Percentiles rank a stretch among this genome's conserved stretches.
Evolutionary conservation across 169 alveolate genomes (phyloP).

Genomic region (Blepharisma undulans): DNA sequence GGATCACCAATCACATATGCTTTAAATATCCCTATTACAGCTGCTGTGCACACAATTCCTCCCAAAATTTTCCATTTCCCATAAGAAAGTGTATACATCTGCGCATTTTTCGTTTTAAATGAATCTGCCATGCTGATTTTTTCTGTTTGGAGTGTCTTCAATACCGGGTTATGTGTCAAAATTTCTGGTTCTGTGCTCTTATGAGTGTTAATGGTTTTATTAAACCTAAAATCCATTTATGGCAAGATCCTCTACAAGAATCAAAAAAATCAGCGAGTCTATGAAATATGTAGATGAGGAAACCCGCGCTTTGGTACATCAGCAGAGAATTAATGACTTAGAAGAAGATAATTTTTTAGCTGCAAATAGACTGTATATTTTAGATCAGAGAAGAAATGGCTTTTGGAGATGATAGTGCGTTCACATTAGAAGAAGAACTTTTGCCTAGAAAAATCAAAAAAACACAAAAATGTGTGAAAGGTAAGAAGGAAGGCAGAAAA

Average conservation of each 20-base stretch:
- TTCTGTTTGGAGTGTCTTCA: neutral
- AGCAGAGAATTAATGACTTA: conserved; percentile 47
- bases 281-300: conserved; percentile 61
- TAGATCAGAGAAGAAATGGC: conserved; percentile 3
- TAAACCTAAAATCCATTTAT: neutral
- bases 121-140: neutral
- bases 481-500: neutral
- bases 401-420: conserved; percentile 11
- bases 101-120: neutral
- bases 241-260: conserved; percentile 45
- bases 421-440: conserved; percentile 22
- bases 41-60: neutral
- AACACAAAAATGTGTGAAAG: neutral
- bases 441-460: conserved; percentile 17
- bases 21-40: neutral
- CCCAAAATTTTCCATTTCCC: neutral
- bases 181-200: neutral
- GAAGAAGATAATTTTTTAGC: conserved; percentile 60
- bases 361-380: conserved; percentile 26
- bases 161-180: neutral
- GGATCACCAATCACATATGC: neutral
- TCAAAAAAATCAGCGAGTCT: conserved; percentile 49
- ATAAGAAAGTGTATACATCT: neutral
- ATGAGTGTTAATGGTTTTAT: neutral
- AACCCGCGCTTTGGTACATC: conserved; percentile 49